Evolutionary conservation across 1,284 basidiomycete genomes (phyloP), one percentile per base, ranked within the genome.

Genomic region (Exsudoporus floridanus): DNA sequence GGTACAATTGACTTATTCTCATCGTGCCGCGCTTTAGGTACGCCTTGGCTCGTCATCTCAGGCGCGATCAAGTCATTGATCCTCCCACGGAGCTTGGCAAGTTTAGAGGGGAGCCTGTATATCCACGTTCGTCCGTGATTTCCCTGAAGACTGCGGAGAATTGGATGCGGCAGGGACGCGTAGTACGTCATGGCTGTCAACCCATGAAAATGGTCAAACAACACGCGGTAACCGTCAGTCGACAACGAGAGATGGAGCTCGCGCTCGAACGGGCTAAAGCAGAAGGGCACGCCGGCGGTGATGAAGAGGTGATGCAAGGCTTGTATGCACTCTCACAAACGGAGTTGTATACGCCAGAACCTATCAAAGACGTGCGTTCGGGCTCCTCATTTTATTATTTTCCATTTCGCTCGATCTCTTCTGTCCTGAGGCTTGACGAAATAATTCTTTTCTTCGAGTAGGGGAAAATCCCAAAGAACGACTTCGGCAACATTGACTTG

Each of bases 401-500:
- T 46, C n/a, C 8, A 30, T 52, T 41, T 28, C 5, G 25, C 34
- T 43, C 31, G 34, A 18, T 37, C 36, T 39, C 38, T 7, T 34
- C 37, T 21, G 25, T 58, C 35, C 38, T 41, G 9, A 14, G 45
- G 57, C 48, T 62, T 58, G 37, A 57, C 28, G 36, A 39, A 53
- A 52, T 49, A 14, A 33, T 44, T 45, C 19, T 50, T 48, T 52
- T 59, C n/a, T 48, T 50, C 33, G 46, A 50, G 19, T 62, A 98
- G 90, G 96, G 97, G 19, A 84, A 83, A 66, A 83, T 99, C 35
- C 94, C 94, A 5, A 95, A 90, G 72, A 99, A 99, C 63, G 84
- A 88, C 56, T 99, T 97, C 69, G 97, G 97, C 19, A 98, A 98
- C 69, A 91, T 99, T 57, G 96, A 99, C 73, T 74, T 99, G 27